A percentile compares a stretch with the other conserved stretches of the same genome.
phyloP scores from a whole-genome alignment of 1,284 basidiomycete species.

The Trichosporon inkin region DNA sequence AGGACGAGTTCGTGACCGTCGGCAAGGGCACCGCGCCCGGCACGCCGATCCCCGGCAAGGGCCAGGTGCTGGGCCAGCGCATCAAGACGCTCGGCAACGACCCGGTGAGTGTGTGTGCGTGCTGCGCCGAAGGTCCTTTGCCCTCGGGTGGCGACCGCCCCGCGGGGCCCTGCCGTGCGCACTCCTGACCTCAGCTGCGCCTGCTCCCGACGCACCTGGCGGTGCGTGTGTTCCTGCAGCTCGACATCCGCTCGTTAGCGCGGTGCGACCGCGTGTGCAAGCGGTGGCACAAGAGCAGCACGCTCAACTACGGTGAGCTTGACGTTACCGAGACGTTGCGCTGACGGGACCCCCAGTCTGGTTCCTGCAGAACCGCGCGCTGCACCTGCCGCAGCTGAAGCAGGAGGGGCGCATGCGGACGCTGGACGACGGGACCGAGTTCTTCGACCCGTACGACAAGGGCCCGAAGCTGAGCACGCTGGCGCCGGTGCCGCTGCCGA shows the following conservation, averaged over 20 bases:
- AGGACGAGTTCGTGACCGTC: slow-evolving; percentile 50
- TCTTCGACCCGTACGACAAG: slow-evolving; percentile 51
- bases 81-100: slow-evolving; percentile 23
- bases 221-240: slow-evolving; percentile 65
- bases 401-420: slow-evolving; percentile 49
- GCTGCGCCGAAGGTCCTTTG: neutral
- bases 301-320: slow-evolving; percentile 77
- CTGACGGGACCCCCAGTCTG: slow-evolving; percentile 59
- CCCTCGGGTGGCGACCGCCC: neutral
- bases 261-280: slow-evolving; percentile 71
- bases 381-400: slow-evolving; percentile 51
- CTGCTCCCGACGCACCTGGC: slow-evolving; percentile 72
- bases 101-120: slow-evolving; percentile 33
- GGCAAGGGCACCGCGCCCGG: slow-evolving; percentile 45
- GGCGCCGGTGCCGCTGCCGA: slow-evolving; percentile 55
- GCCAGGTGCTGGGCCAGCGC: slow-evolving; percentile 28
- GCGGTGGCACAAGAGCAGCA: slow-evolving; percentile 81
- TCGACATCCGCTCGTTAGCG: slow-evolving; percentile 66
- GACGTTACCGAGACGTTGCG: neutral
- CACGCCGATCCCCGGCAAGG: slow-evolving; percentile 35
- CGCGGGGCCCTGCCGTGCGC: neutral
- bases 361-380: slow-evolving; percentile 65
- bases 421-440: slow-evolving; percentile 43
- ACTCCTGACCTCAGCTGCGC: slow-evolving; percentile 52
- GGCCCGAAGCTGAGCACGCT: slow-evolving; percentile 51